These are phyloP conservation scores for Zygosaccharomyces pseudobailii DNA, from an alignment of 1,139 yeast species.

Conservation along the genomic window DNA sequence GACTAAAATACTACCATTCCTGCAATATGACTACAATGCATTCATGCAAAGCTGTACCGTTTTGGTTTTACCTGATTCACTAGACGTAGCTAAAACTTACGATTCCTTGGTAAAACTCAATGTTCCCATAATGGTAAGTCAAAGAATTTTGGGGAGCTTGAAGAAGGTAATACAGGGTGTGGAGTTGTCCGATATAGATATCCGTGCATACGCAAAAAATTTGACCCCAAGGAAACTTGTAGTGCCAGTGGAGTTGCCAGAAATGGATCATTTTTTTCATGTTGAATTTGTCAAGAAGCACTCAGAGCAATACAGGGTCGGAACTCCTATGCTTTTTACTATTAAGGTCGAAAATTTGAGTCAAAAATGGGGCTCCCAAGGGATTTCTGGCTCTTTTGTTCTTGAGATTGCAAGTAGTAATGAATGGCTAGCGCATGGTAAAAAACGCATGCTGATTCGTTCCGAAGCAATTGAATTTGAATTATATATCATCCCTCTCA, in stretches of 20 bases:
- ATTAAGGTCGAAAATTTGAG: slow-evolving; percentile 20
- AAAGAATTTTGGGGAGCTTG: slow-evolving; percentile 18
- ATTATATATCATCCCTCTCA: slow-evolving; percentile 63
- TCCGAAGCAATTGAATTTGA: slow-evolving; percentile 29
- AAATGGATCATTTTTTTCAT: slow-evolving; percentile 21
- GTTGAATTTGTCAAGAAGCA: slow-evolving; percentile 15
- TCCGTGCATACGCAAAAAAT: slow-evolving; percentile 19
- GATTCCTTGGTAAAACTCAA: slow-evolving; percentile 8
- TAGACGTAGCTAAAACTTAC: slow-evolving; percentile 8
- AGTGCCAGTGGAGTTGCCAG: slow-evolving; percentile 30
- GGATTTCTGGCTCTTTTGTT: slow-evolving; percentile 9
- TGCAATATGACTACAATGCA: slow-evolving; percentile 22
- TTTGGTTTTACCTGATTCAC: slow-evolving; percentile 5
- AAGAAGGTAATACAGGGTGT: slow-evolving; percentile 15
- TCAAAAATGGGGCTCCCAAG: slow-evolving; percentile 18
- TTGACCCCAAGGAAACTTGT: slow-evolving; percentile 16
- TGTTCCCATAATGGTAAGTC: slow-evolving; percentile 13
- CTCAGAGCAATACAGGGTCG: slow-evolving; percentile 12
- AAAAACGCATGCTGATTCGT: slow-evolving; percentile 22
- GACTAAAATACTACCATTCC: slow-evolving; percentile 15
- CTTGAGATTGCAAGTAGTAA: slow-evolving; percentile 26
- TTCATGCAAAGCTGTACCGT: slow-evolving; percentile 15
- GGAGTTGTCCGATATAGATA: slow-evolving; percentile 19
- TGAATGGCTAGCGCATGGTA: slow-evolving; percentile 34
- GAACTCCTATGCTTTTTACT: slow-evolving; percentile 20